Conservation (phyloP, 768 basidiomycete genomes). For the Kockovaella imperatae region DNA sequence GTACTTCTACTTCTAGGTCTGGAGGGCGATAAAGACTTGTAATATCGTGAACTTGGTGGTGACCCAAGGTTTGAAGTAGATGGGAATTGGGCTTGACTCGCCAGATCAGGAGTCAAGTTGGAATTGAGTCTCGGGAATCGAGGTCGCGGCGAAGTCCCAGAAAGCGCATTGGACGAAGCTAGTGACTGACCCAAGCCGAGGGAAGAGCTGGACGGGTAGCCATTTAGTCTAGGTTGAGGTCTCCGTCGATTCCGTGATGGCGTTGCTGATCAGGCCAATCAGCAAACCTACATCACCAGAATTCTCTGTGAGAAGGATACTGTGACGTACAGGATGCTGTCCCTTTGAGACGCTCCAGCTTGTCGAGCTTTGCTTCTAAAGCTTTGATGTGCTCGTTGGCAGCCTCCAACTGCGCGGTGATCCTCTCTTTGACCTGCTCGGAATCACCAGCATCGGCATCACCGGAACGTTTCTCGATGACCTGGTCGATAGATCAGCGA, state of each 20-base stretch:
- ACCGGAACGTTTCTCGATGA: conserved; percentile 31
- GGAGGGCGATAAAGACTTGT: neutral
- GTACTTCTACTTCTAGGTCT: conserved; percentile 8
- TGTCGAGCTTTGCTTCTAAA: conserved; percentile 56
- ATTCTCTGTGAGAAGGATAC: neutral
- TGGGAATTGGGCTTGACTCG: neutral
- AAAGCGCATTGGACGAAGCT: conserved; percentile 12
- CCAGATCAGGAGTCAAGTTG: conserved; percentile 25
- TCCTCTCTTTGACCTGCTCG: conserved; percentile 41
- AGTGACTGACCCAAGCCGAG: conserved; percentile 18
- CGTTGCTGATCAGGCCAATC: no score
- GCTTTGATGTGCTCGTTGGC: conserved; percentile 65
- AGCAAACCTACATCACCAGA: conserved; percentile 7
- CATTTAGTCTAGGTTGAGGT: conserved; percentile 26
- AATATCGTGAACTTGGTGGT: neutral
- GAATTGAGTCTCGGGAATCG: conserved; percentile 15
- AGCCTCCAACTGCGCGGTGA: conserved; percentile 54
- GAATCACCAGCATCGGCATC: conserved; percentile 45
- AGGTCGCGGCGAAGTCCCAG: conserved; percentile 12
- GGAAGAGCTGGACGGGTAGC: conserved; percentile 28
- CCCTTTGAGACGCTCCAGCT: conserved; percentile 47
- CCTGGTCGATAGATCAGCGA: conserved; percentile 14
- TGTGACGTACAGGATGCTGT: conserved; percentile 15
- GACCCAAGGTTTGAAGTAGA: conserved; percentile 2
- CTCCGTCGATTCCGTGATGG: conserved; percentile 21